Conservation (phyloP, 495 filamentous ascomycete genomes). For the Aspergillus leporis region DNA sequence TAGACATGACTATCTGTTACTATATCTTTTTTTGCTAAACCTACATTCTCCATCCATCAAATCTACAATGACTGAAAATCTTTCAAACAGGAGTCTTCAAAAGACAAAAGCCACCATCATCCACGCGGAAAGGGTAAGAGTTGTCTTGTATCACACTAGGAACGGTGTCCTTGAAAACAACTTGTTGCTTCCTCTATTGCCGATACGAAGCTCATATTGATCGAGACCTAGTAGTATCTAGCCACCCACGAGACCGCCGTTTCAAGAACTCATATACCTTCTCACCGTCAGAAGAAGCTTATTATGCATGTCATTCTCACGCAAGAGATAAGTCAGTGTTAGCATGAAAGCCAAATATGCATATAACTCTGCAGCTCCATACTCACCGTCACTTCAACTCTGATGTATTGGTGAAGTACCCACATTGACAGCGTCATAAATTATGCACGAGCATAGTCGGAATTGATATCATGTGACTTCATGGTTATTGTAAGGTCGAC, state of each 20-base stretch:
- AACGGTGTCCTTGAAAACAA: too few relatives aligned
- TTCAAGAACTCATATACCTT: background rate
- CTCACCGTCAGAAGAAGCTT: slow-evolving; percentile 1
- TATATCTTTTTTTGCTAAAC: too few relatives aligned
- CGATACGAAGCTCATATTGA: background rate
- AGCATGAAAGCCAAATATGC: background rate
- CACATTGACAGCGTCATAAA: background rate
- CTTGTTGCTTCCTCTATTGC: background rate
- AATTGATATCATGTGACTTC: background rate
- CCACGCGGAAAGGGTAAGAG: too few relatives aligned
- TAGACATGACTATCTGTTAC: too few relatives aligned
- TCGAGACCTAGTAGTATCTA: background rate
- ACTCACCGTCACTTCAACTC: background rate
- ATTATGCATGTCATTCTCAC: background rate
- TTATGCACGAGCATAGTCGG: background rate
- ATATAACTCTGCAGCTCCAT: background rate
- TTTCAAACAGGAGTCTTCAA: background rate
- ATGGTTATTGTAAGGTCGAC: background rate
- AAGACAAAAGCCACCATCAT: too few relatives aligned
- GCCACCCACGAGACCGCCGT: background rate
- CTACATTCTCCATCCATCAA: too few relatives aligned
- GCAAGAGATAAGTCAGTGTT: background rate
- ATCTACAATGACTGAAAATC: too few relatives aligned
- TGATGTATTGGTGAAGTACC: background rate
- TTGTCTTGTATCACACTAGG: too few relatives aligned